phyloP scores from a whole-genome alignment of 2,329 filamentous ascomycete species.

The Sporothrix pallida region DNA sequence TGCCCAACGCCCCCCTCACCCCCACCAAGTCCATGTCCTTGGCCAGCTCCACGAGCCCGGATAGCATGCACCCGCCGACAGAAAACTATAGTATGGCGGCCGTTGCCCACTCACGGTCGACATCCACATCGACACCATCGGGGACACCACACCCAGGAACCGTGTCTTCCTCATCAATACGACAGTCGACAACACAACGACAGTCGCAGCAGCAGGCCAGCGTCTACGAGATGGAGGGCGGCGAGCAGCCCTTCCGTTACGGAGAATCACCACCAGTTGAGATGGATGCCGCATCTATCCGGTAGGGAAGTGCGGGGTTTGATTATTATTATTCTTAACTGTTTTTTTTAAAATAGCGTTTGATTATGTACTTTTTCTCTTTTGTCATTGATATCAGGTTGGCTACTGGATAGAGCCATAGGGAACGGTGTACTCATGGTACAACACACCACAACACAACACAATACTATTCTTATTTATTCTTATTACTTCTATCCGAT shows the following conservation, averaged over 20 bases:
- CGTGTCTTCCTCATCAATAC: background rate
- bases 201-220: background rate
- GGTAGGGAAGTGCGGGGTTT: background rate
- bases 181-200: background rate
- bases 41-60: background rate
- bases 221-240: slow-evolving; percentile 6
- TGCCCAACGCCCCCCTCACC: background rate
- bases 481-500: too few relatives aligned
- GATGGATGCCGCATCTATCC: background rate
- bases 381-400: too few relatives aligned
- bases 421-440: too few relatives aligned
- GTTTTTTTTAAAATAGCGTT: background rate
- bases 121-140: background rate
- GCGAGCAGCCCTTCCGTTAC: background rate
- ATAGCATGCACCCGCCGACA: background rate
- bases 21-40: background rate
- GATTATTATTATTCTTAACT: background rate
- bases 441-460: too few relatives aligned
- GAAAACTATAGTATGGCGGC: background rate
- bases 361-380: background rate
- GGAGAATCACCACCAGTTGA: background rate
- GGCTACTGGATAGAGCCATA: too few relatives aligned
- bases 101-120: background rate
- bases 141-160: background rate
- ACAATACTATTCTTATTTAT: too few relatives aligned